Percentiles rank a stretch among this genome's conserved stretches.
These are phyloP conservation scores for Metschnikowia bowlesiae DNA, from an alignment of 805 yeast genomes.

Conservation along the genomic window DNA sequence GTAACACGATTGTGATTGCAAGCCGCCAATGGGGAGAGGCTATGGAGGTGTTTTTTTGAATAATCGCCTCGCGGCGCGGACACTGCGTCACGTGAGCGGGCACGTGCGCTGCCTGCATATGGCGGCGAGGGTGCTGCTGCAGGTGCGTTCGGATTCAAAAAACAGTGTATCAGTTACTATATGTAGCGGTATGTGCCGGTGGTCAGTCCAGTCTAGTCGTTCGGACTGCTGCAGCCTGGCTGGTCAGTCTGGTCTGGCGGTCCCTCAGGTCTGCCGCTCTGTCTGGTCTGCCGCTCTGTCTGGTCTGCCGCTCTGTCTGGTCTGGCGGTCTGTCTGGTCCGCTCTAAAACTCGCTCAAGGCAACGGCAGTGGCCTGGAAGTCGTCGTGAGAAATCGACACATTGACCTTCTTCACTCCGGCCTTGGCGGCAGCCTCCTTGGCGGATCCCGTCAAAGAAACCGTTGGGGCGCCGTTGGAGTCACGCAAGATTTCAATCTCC, in stretches of 20 bases:
- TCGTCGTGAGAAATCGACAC: conserved; percentile 97
- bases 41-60: background rate
- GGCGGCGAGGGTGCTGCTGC: no score
- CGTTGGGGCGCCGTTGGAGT: conserved; percentile 71
- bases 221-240: background rate
- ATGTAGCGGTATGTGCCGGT: background rate
- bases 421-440: conserved; percentile 59
- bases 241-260: no score
- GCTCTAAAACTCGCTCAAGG: conserved; percentile 55
- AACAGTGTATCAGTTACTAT: no score
- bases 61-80: background rate
- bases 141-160: no score
- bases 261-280: no score
- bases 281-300: conserved; percentile 5
- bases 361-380: conserved; percentile 96
- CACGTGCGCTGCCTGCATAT: background rate
- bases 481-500: conserved; percentile 84
- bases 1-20: background rate
- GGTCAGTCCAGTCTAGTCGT: background rate
- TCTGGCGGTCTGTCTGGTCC: background rate
- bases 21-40: background rate
- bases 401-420: conserved; percentile 66
- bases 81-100: background rate
- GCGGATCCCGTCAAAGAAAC: conserved; percentile 80
- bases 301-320: no score